phyloP scores from a whole-genome alignment of 2,329 filamentous ascomycete species.

The Apiospora saccharicola region DNA sequence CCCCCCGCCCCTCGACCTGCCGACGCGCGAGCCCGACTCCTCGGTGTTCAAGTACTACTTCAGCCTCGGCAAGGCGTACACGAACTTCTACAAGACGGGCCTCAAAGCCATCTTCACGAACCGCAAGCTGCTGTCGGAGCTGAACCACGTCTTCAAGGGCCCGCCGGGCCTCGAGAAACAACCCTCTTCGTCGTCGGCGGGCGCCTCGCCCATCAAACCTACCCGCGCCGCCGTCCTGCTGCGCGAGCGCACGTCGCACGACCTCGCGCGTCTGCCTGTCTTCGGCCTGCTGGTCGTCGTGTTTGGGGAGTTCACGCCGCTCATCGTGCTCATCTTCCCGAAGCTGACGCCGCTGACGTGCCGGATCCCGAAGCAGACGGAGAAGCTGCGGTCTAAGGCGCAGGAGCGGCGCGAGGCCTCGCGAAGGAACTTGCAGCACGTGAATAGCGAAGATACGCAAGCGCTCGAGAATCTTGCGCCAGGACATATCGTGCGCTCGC shows the following conservation, averaged over 20 bases:
- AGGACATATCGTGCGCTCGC: conserved; percentile 38
- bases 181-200: not conserved
- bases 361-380: conserved; percentile 79
- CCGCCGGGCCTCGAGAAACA: conserved; percentile 26
- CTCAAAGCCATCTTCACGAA: conserved; percentile 79
- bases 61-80: conserved; percentile 75
- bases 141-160: conserved; percentile 45
- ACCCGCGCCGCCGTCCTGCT: conserved; percentile 77
- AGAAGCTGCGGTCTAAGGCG: conserved; percentile 58
- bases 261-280: conserved; percentile 78
- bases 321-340: conserved; percentile 77
- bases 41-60: conserved; percentile 62
- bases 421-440: conserved; percentile 52
- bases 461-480: conserved; percentile 8
- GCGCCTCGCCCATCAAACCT: conserved; percentile 50
- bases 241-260: conserved; percentile 70
- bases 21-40: conserved; percentile 56
- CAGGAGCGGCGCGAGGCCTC: conserved; percentile 60
- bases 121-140: conserved; percentile 56
- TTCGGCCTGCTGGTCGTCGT: conserved; percentile 80
- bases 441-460: conserved; percentile 35
- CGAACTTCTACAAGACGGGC: conserved; percentile 87
- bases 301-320: conserved; percentile 85
- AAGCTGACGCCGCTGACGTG: conserved; percentile 81
- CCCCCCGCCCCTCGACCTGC: conserved; percentile 75